phyloP scores from a whole-genome alignment of 2,329 filamentous ascomycete species.

The Neofusicoccum umdonicola region DNA sequence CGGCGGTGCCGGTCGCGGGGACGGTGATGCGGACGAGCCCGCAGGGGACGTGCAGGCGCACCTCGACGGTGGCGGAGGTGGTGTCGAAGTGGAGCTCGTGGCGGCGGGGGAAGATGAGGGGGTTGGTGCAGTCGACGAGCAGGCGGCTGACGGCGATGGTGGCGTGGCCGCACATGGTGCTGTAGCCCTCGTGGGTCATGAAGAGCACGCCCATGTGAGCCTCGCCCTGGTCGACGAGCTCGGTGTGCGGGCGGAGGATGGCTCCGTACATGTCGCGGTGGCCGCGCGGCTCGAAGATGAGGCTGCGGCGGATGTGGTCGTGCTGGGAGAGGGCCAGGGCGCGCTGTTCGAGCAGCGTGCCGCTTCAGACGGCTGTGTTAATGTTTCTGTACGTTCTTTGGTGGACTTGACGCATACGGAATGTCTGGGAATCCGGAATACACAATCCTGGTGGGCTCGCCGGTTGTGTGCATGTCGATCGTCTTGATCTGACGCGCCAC shows the following conservation, averaged over 20 bases:
- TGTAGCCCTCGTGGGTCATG: slow-evolving; percentile 48
- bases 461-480: slow-evolving; percentile 46
- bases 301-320: slow-evolving; percentile 41
- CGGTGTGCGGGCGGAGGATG: slow-evolving; percentile 43
- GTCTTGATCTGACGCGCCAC: slow-evolving; percentile 10
- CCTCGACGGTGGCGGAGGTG: slow-evolving; percentile 26
- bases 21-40: slow-evolving; percentile 44
- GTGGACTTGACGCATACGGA: slow-evolving; percentile 14
- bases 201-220: slow-evolving; percentile 52
- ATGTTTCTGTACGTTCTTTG: too few relatives aligned
- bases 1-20: slow-evolving; percentile 24
- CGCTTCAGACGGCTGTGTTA: slow-evolving; percentile 18
- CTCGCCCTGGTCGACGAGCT: slow-evolving; percentile 37
- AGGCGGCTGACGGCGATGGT: slow-evolving; percentile 50
- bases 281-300: slow-evolving; percentile 50
- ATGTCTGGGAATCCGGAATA: slow-evolving; percentile 41
- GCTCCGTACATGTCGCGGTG: slow-evolving; percentile 55
- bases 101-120: slow-evolving; percentile 39
- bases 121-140: slow-evolving; percentile 31
- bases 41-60: slow-evolving; percentile 47
- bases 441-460: slow-evolving; percentile 51
- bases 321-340: slow-evolving; percentile 37
- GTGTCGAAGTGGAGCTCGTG: slow-evolving; percentile 24
- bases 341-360: slow-evolving; percentile 43
- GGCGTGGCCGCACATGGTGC: slow-evolving; percentile 53